Evolutionary conservation across 352 stramenopile genomes (phyloP), one percentile per base, ranked within the genome.

Genomic region (Hyaloperonospora arabidopsidis): DNA sequence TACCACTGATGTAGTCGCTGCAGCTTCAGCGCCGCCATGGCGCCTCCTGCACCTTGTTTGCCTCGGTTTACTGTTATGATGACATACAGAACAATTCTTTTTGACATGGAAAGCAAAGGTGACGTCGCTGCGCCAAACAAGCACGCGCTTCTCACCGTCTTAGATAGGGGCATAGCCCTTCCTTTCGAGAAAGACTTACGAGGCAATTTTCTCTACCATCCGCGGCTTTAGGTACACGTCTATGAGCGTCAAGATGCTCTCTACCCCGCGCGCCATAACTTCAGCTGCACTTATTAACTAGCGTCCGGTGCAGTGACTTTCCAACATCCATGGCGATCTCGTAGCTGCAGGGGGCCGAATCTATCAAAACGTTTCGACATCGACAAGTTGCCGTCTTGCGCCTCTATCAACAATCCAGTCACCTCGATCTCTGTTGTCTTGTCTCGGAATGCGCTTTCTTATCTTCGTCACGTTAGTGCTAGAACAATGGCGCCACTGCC

Each of bases 401-500:
- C 45, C 53, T 17, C 45, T 54, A 38, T 45, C 53, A 3, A 60
- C 23, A 13, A 59, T 54, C 53, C 38, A 49, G 19, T 29, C 28
- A 14, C 21, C 40, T 15, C 21, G n/a, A 23, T 7, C 18, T 14
- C 5, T 46, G 18, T 25, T 22, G 8, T 19, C 15, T 7, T 15
- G n/a, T n/a, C n/a, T n/a, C n/a, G n/a, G n/a, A n/a, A n/a, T n/a
- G n/a, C n/a, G n/a, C n/a, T n/a, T n/a, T n/a, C n/a, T n/a, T n/a
- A n/a, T n/a, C n/a, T n/a, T n/a, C n/a, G n/a, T n/a, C n/a, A n/a
- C n/a, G n/a, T n/a, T n/a, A n/a, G n/a, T n/a, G n/a, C n/a, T n/a
- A n/a, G n/a, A n/a, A n/a, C n/a, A n/a, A n/a, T n/a, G n/a, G n/a
- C n/a, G n/a, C n/a, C n/a, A n/a, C n/a, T n/a, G n/a, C n/a, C n/a